phyloP scores from a whole-genome alignment of 2,329 filamentous ascomycete genomes.

The Colletotrichum tropicicola region DNA sequence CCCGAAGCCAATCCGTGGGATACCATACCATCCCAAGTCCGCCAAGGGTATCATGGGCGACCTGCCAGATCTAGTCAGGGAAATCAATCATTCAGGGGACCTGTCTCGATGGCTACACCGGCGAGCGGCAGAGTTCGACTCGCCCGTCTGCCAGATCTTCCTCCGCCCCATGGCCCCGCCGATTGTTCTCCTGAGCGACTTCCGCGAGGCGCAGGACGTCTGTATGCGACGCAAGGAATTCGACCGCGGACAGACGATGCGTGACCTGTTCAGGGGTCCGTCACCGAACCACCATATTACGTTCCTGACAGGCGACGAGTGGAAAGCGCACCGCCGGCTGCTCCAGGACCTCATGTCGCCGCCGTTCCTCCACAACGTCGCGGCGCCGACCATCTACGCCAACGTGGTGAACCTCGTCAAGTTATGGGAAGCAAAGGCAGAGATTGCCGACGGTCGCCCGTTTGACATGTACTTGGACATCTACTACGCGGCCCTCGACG shows the following conservation, averaged over 20 bases:
- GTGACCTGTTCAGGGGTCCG: background rate
- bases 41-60: conserved; percentile 1
- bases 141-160: conserved; percentile 44
- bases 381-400: conserved; percentile 43
- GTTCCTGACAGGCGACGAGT: conserved; percentile 38
- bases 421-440: conserved; percentile 43
- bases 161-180: conserved; percentile 41
- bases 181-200: conserved; percentile 41
- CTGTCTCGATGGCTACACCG: conserved; percentile 34
- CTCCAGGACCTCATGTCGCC: conserved; percentile 48
- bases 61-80: background rate
- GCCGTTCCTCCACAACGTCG: conserved; percentile 42
- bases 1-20: conserved; percentile 19
- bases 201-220: conserved; percentile 44
- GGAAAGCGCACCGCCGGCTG: conserved; percentile 43
- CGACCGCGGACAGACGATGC: conserved; percentile 34
- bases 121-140: conserved; percentile 34
- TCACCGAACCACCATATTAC: conserved; percentile 42
- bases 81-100: background rate
- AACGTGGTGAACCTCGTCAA: conserved; percentile 39
- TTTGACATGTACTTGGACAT: conserved; percentile 41
- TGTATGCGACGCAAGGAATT: conserved; percentile 44
- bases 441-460: conserved; percentile 38
- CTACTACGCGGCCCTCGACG: conserved; percentile 40
- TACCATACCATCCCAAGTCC: conserved; percentile 5